phyloP scores from a whole-genome alignment of 345 rosid genomes.

The Cardiospermum halicacabum region DNA sequence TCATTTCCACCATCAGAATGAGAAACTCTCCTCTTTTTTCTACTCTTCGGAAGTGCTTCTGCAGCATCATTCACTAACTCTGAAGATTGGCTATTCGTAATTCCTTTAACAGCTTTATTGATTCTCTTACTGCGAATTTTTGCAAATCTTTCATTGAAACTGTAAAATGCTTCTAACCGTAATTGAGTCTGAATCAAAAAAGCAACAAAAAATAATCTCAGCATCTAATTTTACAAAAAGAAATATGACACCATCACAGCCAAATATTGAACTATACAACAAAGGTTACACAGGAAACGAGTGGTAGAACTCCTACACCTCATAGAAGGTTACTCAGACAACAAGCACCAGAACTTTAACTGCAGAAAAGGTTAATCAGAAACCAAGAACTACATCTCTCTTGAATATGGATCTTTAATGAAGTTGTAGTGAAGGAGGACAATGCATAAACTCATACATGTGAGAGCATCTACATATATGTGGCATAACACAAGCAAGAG shows the following conservation, averaged over 20 bases:
- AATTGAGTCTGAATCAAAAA: constrained; percentile 71
- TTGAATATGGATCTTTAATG: constrained; percentile 2
- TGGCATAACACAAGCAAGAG: background rate
- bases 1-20: constrained; percentile 27
- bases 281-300: no score
- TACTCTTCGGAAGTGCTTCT: constrained; percentile 32
- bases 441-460: background rate
- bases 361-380: background rate
- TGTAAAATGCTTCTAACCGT: constrained; percentile 89
- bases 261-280: background rate
- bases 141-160: constrained; percentile 92
- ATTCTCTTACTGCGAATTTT: constrained; percentile 94
- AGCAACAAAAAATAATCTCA: constrained; percentile 18
- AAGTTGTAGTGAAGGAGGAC: background rate
- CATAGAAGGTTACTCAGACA: background rate
- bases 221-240: constrained; percentile 13
- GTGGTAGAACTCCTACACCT: no score
- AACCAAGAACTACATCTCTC: background rate
- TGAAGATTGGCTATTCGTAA: constrained; percentile 48
- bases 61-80: constrained; percentile 39
- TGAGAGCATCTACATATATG: background rate
- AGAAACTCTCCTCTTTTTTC: constrained; percentile 31
- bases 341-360: background rate
- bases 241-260: constrained; percentile 2
- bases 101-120: constrained; percentile 84